Evolutionary conservation across 495 filamentous ascomycete genomes (phyloP), one percentile per base, ranked within the genome.

Genomic region (Niebla homalea): DNA sequence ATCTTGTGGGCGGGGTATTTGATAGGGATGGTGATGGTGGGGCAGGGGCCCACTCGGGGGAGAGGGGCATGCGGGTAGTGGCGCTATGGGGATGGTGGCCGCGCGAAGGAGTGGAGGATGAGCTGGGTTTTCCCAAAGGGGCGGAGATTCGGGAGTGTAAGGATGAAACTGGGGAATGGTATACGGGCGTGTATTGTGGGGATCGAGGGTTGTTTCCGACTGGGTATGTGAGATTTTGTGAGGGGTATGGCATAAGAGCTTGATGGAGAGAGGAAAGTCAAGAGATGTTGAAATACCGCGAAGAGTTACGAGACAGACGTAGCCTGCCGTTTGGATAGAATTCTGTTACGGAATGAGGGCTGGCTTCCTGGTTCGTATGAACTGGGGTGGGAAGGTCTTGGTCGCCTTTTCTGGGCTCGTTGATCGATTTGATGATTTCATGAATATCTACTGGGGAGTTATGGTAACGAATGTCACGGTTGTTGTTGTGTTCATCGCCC

Each of bases 151-250:
- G 72, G 3, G 89, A 94, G 70, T 78, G 79, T 32, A 78, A 85
- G 64, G 81, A 85, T 63, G 77, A 89, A 40, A 94, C 92, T 64
- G 85, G 79, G 36, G 87, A 93, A 63, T 95, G 87, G 87, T 85
- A 71, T 49, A 79, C 78, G 68, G 89, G 89, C 0, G 76, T 71
- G 32, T 95, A 93, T 71, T 81, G 83, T 61, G 86, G 85, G 16
- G 66, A 62, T 26, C 76, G 72, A 50, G 87, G 87, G 0, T 52
- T 94, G 54, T 89, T 94, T 63, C 87, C 87, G 4, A 78, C 79
- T 19, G 67, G 72, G 23, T 85, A 87, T 73, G 83, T 87, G 26
- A 63, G 61, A 55, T 46, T 76, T 21, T 40, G 73, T 49, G 68
- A 72, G 55, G 54, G 12, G 6, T n/a, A 41, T n/a, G 36, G 45